Evolutionary conservation across 2,329 filamentous ascomycete species (phyloP), one percentile per base, ranked within the genome.

Genomic region (Peltaster fructicola): DNA sequence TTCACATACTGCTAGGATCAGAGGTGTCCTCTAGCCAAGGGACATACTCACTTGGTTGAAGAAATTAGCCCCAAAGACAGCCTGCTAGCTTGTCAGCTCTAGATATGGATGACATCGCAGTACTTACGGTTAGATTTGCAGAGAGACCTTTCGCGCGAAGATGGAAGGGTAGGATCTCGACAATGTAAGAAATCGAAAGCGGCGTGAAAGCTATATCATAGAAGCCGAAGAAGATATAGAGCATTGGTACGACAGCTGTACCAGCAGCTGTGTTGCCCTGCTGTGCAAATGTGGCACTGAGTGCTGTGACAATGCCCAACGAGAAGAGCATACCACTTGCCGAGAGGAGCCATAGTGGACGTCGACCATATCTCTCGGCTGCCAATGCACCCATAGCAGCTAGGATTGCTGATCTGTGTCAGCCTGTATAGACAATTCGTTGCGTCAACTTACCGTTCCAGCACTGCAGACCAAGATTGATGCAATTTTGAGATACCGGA

Each of bases 271-370:
- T 31, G 19, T 38, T 43, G n/a, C 41, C 36, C 9, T 31, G 39
- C 14, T 45, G 35, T 12, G 43, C 44, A 29, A 50, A 55, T 8
- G 45, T 35, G 5, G 41, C 54, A 7, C 44, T 51, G 24, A 52
- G 47, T 14, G 48, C 52, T 1, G 56, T 58, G 35, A 56, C 49
- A 24, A 57, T 34, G 13, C 53, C 44, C 35, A 57, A 61, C 2
- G 47, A 45, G 14, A 48, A 30, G 4, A 60, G 31, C 58, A 63
- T 62, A 7, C 54, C 52, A 8, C 33, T 37, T 7, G 49, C 51
- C 5, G 52, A 53, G 4, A 47, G 33, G 5, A 61, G 34, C 41
- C 56, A 61, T 2, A 61, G 47, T 17, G 45, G 45, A 5, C 56
- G 48, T 4, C 59, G 52, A 7, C 57, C 55, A 8, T 48, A 36